A percentile compares a stretch with the other conserved stretches of the same genome.
These are phyloP conservation scores for Kandelia obovata DNA, from an alignment of 345 rosid genomes.

Conservation along the genomic window DNA sequence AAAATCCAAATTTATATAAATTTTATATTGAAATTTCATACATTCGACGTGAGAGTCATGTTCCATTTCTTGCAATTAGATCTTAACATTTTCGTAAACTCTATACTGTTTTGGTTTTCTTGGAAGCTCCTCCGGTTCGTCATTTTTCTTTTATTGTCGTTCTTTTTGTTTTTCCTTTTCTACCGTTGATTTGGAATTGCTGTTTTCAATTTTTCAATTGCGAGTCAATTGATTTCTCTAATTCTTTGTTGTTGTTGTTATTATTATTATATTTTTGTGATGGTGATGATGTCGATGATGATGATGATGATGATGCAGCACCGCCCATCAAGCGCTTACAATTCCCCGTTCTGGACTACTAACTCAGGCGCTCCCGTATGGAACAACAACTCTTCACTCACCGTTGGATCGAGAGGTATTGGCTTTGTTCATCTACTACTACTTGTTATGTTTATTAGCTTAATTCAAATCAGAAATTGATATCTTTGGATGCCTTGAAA, in stretches of 20 bases:
- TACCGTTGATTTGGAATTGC: not conserved
- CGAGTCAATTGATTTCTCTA: no score
- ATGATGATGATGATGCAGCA: conserved; percentile 23
- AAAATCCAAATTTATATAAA: no score
- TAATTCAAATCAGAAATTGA: no score
- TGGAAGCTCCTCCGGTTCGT: not conserved
- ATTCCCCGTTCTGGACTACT: conserved; percentile 65
- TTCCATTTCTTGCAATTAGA: no score
- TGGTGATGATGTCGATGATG: not conserved
- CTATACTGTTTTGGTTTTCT: not conserved
- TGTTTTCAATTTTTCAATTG: not conserved
- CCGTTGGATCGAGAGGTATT: conserved; percentile 78
- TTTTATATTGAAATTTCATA: no score
- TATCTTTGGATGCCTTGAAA: no score
- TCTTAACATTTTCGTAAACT: no score
- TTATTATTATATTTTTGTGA: no score
- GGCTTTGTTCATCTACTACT: not conserved
- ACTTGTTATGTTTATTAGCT: not conserved
- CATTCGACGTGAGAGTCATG: no score
- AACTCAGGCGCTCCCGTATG: conserved; percentile 81
- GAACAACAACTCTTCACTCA: conserved; percentile 74
- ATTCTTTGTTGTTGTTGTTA: no score
- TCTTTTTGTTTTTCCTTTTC: not conserved
- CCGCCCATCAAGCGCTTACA: conserved; percentile 71
- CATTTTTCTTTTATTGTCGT: not conserved